A percentile compares a stretch with the other conserved stretches of the same genome.
These are phyloP conservation scores for Trametes cinnabarina DNA, from an alignment of 768 basidiomycete species.

Conservation along the genomic window DNA sequence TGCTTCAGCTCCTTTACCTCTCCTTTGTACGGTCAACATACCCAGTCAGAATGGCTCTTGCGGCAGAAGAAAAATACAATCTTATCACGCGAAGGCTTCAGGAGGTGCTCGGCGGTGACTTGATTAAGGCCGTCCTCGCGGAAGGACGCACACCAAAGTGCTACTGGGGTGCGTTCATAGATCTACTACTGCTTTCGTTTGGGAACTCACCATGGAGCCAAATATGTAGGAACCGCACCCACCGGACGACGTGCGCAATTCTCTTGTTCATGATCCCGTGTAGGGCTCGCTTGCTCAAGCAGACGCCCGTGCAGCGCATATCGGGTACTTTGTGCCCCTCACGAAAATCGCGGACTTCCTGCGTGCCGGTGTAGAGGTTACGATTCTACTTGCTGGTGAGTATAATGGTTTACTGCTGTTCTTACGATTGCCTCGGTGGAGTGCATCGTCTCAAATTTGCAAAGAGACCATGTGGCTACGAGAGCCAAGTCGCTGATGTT, in stretches of 20 bases:
- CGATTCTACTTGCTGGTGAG: slow-evolving; percentile 22
- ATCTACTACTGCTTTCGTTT: background rate
- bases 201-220: background rate
- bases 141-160: slow-evolving; percentile 76
- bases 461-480: too few relatives aligned
- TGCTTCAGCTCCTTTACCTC: background rate
- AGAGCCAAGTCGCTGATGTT: too few relatives aligned
- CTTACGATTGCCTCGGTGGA: background rate
- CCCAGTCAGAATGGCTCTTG: background rate
- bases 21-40: background rate
- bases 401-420: too few relatives aligned
- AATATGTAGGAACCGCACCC: slow-evolving; percentile 75
- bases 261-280: background rate
- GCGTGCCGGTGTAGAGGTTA: slow-evolving; percentile 83
- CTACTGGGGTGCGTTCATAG: slow-evolving; percentile 81
- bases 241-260: slow-evolving; percentile 83
- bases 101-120: slow-evolving; percentile 85
- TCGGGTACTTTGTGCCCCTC: slow-evolving; percentile 94
- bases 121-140: slow-evolving; percentile 73
- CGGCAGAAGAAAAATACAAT: slow-evolving; percentile 57
- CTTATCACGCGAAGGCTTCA: slow-evolving; percentile 83
- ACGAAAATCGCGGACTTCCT: slow-evolving; percentile 97
- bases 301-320: slow-evolving; percentile 63
- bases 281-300: slow-evolving; percentile 1
- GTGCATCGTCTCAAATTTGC: too few relatives aligned